phyloP scores from a whole-genome alignment of 2,329 filamentous ascomycete genomes.

The Botrytis cinerea region DNA sequence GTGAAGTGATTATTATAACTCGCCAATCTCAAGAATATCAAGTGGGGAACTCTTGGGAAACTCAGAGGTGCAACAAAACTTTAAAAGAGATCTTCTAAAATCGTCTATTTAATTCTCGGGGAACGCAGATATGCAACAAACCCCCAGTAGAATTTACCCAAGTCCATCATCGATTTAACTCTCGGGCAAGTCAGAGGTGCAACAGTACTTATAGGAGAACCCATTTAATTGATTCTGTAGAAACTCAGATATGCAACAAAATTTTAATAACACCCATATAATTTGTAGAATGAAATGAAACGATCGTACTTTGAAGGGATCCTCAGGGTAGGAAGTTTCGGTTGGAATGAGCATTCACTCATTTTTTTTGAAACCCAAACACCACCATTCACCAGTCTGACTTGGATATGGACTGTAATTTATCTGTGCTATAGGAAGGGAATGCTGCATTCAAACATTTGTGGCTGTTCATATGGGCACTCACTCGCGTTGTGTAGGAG shows the following conservation, averaged over 20 bases:
- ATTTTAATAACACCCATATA: fast-evolving
- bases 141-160: too few species aligned
- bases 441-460: background rate
- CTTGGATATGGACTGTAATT: background rate
- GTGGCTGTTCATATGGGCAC: background rate
- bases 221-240: background rate
- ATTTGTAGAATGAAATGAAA: background rate
- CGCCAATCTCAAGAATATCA: background rate
- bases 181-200: background rate
- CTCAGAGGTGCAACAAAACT: background rate
- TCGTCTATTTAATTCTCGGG: too few species aligned
- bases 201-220: background rate
- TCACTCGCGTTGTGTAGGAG: background rate
- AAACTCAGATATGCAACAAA: background rate
- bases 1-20: background rate
- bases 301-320: background rate
- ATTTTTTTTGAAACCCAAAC: background rate
- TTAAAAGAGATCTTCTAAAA: too few species aligned
- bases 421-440: background rate
- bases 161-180: background rate
- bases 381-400: background rate
- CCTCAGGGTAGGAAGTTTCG: background rate
- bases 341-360: background rate
- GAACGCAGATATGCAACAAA: background rate
- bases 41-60: background rate